Conservation (phyloP, 179 eudicot genomes). For the Patellifolia procumbens region DNA sequence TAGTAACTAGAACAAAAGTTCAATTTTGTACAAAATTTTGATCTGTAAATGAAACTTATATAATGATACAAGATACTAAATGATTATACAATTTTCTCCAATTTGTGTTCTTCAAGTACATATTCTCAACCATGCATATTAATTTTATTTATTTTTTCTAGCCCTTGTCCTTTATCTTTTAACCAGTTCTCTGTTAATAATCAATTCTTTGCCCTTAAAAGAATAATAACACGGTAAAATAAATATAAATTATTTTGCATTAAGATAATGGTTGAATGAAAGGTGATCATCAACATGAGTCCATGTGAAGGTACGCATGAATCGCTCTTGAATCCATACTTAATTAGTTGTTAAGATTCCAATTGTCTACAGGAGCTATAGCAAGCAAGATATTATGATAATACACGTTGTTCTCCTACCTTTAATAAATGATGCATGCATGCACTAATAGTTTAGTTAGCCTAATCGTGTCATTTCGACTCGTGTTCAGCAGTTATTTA, state of each 20-base stretch:
- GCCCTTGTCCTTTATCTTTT: not conserved
- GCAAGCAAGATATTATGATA: not conserved
- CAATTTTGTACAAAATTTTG: constrained; percentile 9
- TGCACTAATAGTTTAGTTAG: not conserved
- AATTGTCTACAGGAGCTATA: not conserved
- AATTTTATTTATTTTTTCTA: no score
- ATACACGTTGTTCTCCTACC: not conserved
- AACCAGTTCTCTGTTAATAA: constrained; percentile 26
- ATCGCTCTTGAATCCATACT: not conserved
- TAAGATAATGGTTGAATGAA: no score
- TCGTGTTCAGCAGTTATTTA: not conserved
- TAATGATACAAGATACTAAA: not conserved
- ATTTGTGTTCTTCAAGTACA: not conserved
- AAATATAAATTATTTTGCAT: no score
- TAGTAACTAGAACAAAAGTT: constrained; percentile 34
- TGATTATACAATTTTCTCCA: not conserved
- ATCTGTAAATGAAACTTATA: constrained; percentile 2
- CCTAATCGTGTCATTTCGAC: not conserved
- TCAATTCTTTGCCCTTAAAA: no score
- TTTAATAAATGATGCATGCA: constrained; percentile 4
- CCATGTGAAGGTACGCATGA: not conserved
- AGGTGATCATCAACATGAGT: not conserved
- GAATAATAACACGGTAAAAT: constrained; percentile 37
- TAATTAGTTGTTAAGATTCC: not conserved
- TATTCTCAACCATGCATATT: no score